These are phyloP conservation scores for Fusarium hostae DNA, from an alignment of 2,329 filamentous ascomycete species.

Conservation along the genomic window DNA sequence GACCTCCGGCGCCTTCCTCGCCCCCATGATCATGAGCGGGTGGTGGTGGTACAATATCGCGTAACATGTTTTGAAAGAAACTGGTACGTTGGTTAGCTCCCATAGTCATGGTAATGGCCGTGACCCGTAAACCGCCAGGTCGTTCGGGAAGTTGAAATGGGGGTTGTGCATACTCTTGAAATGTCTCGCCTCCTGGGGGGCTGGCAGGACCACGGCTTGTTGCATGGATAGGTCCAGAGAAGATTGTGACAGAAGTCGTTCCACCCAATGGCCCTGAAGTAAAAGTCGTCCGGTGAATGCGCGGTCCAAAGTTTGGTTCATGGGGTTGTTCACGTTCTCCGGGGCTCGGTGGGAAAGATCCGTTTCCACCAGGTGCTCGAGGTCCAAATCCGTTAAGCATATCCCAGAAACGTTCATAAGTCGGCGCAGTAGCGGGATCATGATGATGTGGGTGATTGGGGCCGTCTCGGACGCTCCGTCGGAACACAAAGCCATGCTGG, in stretches of 20 bases:
- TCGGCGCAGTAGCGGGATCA: conserved; percentile 50
- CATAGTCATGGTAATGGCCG: conserved; percentile 30
- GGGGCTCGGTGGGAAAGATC: conserved; percentile 27
- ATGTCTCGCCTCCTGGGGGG: conserved; percentile 51
- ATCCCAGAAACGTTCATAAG: conserved; percentile 57
- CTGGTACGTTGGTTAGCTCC: conserved; percentile 54
- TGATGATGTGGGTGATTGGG: conserved; percentile 40
- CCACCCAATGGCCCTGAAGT: conserved; percentile 52
- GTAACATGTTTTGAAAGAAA: conserved; percentile 59
- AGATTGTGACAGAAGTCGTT: conserved; percentile 61
- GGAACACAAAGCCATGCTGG: conserved; percentile 56
- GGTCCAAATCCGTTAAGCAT: conserved; percentile 55
- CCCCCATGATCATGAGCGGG: conserved; percentile 27
- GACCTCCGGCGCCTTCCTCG: conserved; percentile 34
- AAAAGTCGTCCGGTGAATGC: conserved; percentile 53
- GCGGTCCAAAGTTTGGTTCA: conserved; percentile 40
- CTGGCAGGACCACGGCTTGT: conserved; percentile 28
- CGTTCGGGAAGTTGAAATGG: conserved; percentile 14
- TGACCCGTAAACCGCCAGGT: conserved; percentile 32
- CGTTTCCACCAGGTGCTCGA: conserved; percentile 16
- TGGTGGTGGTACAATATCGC: conserved; percentile 51
- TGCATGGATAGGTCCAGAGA: conserved; percentile 51
- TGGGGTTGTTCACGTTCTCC: conserved; percentile 20
- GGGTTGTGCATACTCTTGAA: conserved; percentile 59
- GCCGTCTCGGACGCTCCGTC: conserved; percentile 50